phyloP scores from a whole-genome alignment of 2,329 filamentous ascomycete genomes.

The Cadophora malorum region DNA sequence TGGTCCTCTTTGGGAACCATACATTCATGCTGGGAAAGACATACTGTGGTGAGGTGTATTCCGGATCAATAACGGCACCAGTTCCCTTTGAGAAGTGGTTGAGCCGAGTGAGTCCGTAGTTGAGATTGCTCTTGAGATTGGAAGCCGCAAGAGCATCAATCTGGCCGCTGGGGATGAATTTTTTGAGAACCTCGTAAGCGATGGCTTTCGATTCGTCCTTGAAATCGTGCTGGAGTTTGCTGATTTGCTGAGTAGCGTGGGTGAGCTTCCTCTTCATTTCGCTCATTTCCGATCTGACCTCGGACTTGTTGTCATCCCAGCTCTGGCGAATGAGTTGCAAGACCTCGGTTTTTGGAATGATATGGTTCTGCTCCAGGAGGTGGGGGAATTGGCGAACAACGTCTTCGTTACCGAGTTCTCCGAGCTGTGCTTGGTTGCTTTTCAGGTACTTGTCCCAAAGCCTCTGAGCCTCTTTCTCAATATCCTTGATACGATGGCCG shows the following conservation, averaged over 20 bases:
- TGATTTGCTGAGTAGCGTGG: constrained; percentile 26
- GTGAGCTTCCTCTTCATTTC: constrained; percentile 32
- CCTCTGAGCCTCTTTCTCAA: constrained; percentile 27
- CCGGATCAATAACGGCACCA: constrained; percentile 69
- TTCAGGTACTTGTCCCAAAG: constrained; percentile 32
- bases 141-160: constrained; percentile 39
- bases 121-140: constrained; percentile 35
- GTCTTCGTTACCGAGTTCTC: constrained; percentile 26
- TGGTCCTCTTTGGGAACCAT: constrained; percentile 38
- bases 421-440: constrained; percentile 29
- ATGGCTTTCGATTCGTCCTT: constrained; percentile 34
- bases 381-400: constrained; percentile 35
- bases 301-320: constrained; percentile 54
- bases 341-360: constrained; percentile 54
- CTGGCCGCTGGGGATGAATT: constrained; percentile 36
- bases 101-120: constrained; percentile 51
- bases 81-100: constrained; percentile 76
- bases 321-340: constrained; percentile 93
- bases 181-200: constrained; percentile 29
- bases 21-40: constrained; percentile 39
- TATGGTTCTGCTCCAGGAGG: constrained; percentile 33
- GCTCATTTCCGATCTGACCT: constrained; percentile 33
- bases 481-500: constrained; percentile 17
- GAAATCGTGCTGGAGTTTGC: constrained; percentile 28
- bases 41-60: constrained; percentile 66